Base-by-base conservation (phyloP, 371 early-diverging fungal species). In the Mucor piriformis region DNA sequence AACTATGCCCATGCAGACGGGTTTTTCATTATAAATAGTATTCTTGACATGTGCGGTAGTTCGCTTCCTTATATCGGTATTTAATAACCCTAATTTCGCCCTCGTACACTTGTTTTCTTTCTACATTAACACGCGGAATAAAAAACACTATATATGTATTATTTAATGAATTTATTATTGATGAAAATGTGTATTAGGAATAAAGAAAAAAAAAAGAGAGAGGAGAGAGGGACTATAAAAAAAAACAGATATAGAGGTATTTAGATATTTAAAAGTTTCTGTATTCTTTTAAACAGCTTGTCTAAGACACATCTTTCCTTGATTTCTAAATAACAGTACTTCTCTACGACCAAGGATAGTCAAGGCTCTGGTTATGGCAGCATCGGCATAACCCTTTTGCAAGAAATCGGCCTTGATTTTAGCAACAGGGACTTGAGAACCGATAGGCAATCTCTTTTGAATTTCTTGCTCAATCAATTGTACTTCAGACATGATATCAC, bases 401-500 rank as follows among this genome's bases (percentile, higher is more conserved):
- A 79, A 53, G 52, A 90, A 82, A 62, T 92, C 89, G 32, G 77
- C 81, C 69, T 86, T 88, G 57, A 96, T 79, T 25, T 80, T 83
- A 12, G 84, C 79, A 7, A 88, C 76, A 6, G 90, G 81, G n/a
- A 91, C 87, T 61, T 86, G 87, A 16, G 93, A 92, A 43, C 98
- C 97, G 51, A 95, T 81, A n/a, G 95, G 93, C 43, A 97, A 68
- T 23, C 97, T 91, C 29, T 85, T 80, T 34, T 89, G 85, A 61
- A 97, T 88, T 38, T 90, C 89, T n/a, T 85, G 82, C 72, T 95
- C 94, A 38, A 93, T 86, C 27, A 83, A 61, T 54, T 85, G 80
- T 12, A 97, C 89, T 73, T 94, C 90, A 11, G 73, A 70, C 62
- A 86, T 79, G 38, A 93, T 72, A 50, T 93, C 88, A 48, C 79